A percentile compares a stretch with the other conserved stretches of the same genome.
Conservation (phyloP, 2,329 filamentous ascomycete species). For the Xylariaceae sp. region DNA sequence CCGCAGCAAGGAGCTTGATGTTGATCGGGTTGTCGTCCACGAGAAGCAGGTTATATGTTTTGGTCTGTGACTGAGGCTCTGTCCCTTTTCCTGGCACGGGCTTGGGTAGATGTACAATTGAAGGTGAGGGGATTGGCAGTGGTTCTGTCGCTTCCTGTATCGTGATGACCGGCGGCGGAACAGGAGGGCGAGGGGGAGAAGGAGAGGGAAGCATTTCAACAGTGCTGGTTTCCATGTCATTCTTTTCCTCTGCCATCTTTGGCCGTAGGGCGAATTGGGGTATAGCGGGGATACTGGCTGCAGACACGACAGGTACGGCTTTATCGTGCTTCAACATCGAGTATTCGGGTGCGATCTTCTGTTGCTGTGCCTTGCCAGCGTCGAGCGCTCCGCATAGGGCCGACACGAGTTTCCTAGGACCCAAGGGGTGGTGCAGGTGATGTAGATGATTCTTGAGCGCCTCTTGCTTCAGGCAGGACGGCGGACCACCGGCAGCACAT, state of each 20-base stretch:
- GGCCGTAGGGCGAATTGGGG: neutral
- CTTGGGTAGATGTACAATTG: neutral
- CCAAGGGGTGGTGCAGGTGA: neutral
- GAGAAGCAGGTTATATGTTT: neutral
- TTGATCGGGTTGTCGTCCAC: neutral
- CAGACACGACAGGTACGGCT: neutral
- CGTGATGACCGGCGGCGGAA: too few species aligned
- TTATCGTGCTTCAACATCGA: neutral
- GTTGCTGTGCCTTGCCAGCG: neutral
- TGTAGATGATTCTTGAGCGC: neutral
- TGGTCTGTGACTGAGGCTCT: neutral
- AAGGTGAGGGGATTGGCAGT: too few species aligned
- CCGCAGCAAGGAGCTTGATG: neutral
- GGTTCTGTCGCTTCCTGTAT: too few species aligned
- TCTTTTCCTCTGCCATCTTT: too few species aligned
- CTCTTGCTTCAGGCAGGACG: neutral
- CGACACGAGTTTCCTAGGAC: neutral
- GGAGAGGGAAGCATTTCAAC: too few species aligned
- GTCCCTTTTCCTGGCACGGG: neutral
- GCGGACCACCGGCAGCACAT: neutral
- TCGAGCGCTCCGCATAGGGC: neutral
- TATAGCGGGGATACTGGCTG: neutral
- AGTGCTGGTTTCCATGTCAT: too few species aligned
- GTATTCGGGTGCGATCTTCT: neutral
- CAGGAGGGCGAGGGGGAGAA: too few species aligned